Base-by-base conservation (phyloP, 2,329 filamentous ascomycete genomes). In the Curvularia verruculosa region DNA sequence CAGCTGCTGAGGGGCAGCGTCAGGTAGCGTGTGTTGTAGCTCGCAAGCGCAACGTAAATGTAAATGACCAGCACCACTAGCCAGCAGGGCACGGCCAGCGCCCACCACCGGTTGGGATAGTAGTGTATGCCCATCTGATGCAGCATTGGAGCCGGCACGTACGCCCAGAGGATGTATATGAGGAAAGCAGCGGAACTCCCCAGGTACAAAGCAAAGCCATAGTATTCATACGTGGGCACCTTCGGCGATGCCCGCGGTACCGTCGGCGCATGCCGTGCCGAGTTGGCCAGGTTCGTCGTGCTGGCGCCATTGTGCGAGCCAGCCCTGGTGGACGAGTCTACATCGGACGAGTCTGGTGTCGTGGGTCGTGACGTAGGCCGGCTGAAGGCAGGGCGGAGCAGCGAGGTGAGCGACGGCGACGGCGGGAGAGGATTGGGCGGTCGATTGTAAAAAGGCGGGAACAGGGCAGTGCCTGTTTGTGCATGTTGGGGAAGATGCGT, bases 171-270 rank as follows among this genome's bases (percentile, higher is more conserved):
- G 21, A 89, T 77, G 73, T 89, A 89, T 60, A 88, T 83, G 12
- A 87, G 81, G 74, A 98, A 98, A 1, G 87, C 87, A 49, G 95
- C 82, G 21, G 89, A 91, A 60, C 89, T 93, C 72, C 94, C 91
- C 37, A 99, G 84, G 80, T 99, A 98, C 48, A 99, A 85, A 52
- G 96, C 94, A 79, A 99, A 99, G 74, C 95, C 95, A 76, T 98
- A 98, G 85, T 98, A 99, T 75, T 99, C 95, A 80, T 99, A 98
- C 0, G 95, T 99, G n/a, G 95, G 95, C 2, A 99, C 93, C 74
- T 95, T 92, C 1, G 95, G 95, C 52, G 89, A 89, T 1, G 92
- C 93, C 54, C 92, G 89, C 5, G 93, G 91, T 18, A 96, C 86
- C 1, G 85, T 88, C 60, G 82, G 84, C 59, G 80, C 84, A 67